A percentile compares a stretch with the other conserved stretches of the same genome.
Conservation (phyloP, 2,329 filamentous ascomycete genomes). For the Xylaria sp. region DNA sequence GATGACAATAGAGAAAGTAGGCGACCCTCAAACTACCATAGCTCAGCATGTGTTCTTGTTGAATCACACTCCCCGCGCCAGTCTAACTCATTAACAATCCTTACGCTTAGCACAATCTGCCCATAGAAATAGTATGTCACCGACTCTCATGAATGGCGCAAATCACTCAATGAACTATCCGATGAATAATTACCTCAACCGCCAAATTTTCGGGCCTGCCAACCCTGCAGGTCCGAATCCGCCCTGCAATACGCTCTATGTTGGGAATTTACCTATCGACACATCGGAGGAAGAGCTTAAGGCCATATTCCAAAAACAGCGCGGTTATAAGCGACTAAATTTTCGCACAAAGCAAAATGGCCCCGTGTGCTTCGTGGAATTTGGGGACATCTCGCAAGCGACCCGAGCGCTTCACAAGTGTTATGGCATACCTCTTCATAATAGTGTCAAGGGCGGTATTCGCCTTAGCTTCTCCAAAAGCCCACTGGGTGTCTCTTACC, state of each 20-base stretch:
- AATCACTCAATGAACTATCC: slow-evolving; percentile 60
- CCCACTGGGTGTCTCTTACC: slow-evolving; percentile 82
- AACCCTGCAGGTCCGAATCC: slow-evolving; percentile 97
- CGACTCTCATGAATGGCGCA: slow-evolving; percentile 60
- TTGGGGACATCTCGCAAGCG: slow-evolving; percentile 90
- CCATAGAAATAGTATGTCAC: slow-evolving; percentile 64
- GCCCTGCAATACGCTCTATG: slow-evolving; percentile 96
- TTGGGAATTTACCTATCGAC: slow-evolving; percentile 93
- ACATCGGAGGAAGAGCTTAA: slow-evolving; percentile 97
- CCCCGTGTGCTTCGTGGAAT: slow-evolving; percentile 99
- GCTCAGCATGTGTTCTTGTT: too few relatives aligned
- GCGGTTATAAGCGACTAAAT: slow-evolving; percentile 94
- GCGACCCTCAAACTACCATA: too few relatives aligned
- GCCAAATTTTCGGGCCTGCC: slow-evolving; percentile 80
- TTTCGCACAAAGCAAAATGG: slow-evolving; percentile 96
- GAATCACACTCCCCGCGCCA: too few relatives aligned
- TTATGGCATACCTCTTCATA: slow-evolving; percentile 86
- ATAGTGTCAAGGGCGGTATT: slow-evolving; percentile 94
- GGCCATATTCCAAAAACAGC: slow-evolving; percentile 88
- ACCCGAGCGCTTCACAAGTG: slow-evolving; percentile 91
- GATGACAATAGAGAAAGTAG: too few relatives aligned
- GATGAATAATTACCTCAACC: slow-evolving; percentile 65
- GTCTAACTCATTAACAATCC: too few relatives aligned
- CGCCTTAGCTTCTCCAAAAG: slow-evolving; percentile 98
- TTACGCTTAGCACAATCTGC: slow-evolving; percentile 45